These are phyloP conservation scores for Sporothrix humicola DNA, from an alignment of 2,329 filamentous ascomycete genomes.

Conservation along the genomic window DNA sequence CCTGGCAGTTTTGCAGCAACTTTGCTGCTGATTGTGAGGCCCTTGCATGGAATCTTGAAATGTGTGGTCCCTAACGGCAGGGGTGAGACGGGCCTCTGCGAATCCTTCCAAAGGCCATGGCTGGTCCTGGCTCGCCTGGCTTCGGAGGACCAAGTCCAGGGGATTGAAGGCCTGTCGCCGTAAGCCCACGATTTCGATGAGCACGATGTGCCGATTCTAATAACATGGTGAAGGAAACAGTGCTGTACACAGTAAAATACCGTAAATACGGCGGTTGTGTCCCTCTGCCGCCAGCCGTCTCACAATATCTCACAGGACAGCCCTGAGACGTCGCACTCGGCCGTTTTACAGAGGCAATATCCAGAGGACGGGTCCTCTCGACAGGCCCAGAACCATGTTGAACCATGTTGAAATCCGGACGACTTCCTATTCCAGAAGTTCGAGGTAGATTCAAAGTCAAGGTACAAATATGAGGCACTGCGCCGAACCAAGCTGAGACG, in stretches of 20 bases:
- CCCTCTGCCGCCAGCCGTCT: background rate
- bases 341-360: background rate
- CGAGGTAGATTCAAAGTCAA: background rate
- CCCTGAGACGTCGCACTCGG: conserved; percentile 26
- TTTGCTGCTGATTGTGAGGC: background rate
- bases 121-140: background rate
- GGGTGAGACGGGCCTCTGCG: background rate
- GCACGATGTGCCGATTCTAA: background rate
- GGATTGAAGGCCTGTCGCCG: background rate
- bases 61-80: background rate
- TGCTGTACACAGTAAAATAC: background rate
- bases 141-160: background rate
- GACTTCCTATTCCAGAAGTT: conserved; percentile 7
- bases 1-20: too few relatives aligned
- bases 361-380: background rate
- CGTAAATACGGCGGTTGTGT: background rate
- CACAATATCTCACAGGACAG: background rate
- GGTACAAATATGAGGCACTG: background rate
- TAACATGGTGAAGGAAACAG: background rate
- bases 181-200: background rate
- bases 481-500: background rate
- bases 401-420: background rate
- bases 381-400: background rate
- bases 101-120: background rate
- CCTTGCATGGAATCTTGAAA: background rate